phyloP scores from a whole-genome alignment of 176 grass and related monocot species.

The Oryza punctata region DNA sequence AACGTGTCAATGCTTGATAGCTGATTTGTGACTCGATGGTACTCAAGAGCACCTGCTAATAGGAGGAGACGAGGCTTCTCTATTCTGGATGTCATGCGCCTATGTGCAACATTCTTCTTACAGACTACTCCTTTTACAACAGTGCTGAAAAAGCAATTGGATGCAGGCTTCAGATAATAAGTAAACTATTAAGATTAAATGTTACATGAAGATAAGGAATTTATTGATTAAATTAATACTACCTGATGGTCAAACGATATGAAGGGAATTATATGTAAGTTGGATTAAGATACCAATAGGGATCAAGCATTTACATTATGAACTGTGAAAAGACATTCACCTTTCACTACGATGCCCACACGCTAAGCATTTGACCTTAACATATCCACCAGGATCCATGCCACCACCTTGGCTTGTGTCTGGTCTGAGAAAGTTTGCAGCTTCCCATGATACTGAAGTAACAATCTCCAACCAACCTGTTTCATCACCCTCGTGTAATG shows the following conservation, averaged over 20 bases:
- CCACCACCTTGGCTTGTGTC: constrained; percentile 74
- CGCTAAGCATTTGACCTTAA: constrained; percentile 95
- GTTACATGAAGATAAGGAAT: constrained; percentile 23
- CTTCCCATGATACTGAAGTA: constrained; percentile 83
- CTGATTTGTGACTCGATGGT: constrained; percentile 84
- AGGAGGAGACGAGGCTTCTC: constrained; percentile 85
- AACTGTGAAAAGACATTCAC: constrained; percentile 47
- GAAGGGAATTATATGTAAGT: constrained; percentile 14
- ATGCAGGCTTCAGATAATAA: constrained; percentile 38
- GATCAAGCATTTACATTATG: constrained; percentile 8
- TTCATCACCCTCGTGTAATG: constrained; percentile 57
- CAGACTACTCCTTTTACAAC: constrained; percentile 92
- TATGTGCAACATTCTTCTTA: constrained; percentile 98
- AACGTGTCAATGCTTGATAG: constrained; percentile 97
- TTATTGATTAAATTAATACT: neutral
- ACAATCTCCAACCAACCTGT: constrained; percentile 93
- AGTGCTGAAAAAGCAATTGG: constrained; percentile 65
- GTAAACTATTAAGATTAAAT: constrained; percentile 29
- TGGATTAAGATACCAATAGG: neutral
- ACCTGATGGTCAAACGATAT: constrained; percentile 16
- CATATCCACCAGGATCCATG: constrained; percentile 93
- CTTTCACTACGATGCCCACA: constrained; percentile 80
- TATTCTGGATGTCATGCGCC: constrained; percentile 84
- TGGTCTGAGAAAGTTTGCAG: constrained; percentile 83
- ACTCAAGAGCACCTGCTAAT: constrained; percentile 92